Base-by-base conservation (phyloP, 139 green algal species). In the Pleodorina starrii region DNA sequence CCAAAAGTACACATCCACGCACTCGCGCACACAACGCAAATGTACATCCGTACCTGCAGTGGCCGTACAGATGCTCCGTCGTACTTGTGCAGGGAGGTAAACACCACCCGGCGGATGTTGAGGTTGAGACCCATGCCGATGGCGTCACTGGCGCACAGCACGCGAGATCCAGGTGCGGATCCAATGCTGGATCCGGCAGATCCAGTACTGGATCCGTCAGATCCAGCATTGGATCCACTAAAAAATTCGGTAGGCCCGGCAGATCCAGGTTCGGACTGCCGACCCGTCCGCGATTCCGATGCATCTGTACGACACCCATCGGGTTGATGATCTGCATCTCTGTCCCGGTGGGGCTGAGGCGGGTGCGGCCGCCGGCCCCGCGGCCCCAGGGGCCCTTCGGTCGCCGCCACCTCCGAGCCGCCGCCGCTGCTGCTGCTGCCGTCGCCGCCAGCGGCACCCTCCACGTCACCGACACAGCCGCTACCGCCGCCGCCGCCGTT, bases 91-190 rank as follows among this genome's bases (percentile, higher is more conserved):
- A 99, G 72, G 2, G 91, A 92, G 79, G 94, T 94, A 89, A 99
- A 99, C 57, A 99, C 93, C 59, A 99, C 91, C 38, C 97, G 93
- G 4, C 94, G 83, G 44, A 99, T 99, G 94, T 98, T 99, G 60
- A 99, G 95, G 92, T 99, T 99, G 44, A 99, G 92, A 5, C 98
- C 98, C 97, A 99, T 99, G 12, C 98, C 98, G 29, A 99, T 95
- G 6, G 98, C 98, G 87, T 99, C 98, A 14, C 91, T 96, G 23
- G 98, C 98, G 40, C 99, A 95, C 80, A 99, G 90, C 60, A 99
- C 95, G 46, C 80, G 2, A 1, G 36, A 73, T 50, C 78, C 54
- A 48, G 48, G 71, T 84, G 1, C 38, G 14, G 36, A 40, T 9
- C 81, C 59, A 32, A 60, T 66, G 5, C 29, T 25, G 54, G 54